A percentile compares a stretch with the other conserved stretches of the same genome.
These are phyloP conservation scores for Aspergillus felis DNA, from an alignment of 2,329 filamentous ascomycete genomes.

Conservation along the genomic window DNA sequence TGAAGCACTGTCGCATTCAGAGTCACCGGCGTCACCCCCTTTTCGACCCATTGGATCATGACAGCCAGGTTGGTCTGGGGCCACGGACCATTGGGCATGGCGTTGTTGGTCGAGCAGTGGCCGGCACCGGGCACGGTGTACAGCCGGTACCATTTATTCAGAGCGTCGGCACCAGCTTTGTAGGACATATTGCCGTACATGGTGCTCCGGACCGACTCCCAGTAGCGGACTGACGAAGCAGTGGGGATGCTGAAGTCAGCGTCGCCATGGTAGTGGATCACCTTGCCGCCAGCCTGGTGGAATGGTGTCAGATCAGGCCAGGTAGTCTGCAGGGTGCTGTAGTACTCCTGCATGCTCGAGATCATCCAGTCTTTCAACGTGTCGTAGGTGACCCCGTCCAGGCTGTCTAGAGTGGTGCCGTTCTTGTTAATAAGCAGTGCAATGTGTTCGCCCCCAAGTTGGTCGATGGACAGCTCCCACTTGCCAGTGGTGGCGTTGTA, in stretches of 20 bases:
- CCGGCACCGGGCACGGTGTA: conserved; percentile 51
- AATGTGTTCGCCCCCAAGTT: neutral
- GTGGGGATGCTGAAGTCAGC: conserved; percentile 50
- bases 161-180: conserved; percentile 36
- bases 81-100: conserved; percentile 38
- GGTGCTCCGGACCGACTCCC: conserved; percentile 47
- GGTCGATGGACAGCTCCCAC: neutral
- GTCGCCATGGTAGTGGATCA: conserved; percentile 56
- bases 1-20: conserved; percentile 36
- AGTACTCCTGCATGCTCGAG: conserved; percentile 43
- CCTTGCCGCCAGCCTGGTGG: conserved; percentile 44
- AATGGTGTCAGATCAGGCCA: conserved; percentile 25
- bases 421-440: conserved; percentile 13
- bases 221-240: conserved; percentile 52
- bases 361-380: conserved; percentile 52
- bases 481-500: neutral
- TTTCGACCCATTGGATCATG: conserved; percentile 51
- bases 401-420: conserved; percentile 37
- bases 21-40: conserved; percentile 38
- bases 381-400: conserved; percentile 48
- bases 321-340: conserved; percentile 50
- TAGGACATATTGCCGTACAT: conserved; percentile 44
- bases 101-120: conserved; percentile 44
- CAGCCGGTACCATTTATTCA: conserved; percentile 51
- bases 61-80: conserved; percentile 43